These are phyloP conservation scores for Codiaeum variegatum DNA, from an alignment of 441 rosid genomes.

Conservation along the genomic window DNA sequence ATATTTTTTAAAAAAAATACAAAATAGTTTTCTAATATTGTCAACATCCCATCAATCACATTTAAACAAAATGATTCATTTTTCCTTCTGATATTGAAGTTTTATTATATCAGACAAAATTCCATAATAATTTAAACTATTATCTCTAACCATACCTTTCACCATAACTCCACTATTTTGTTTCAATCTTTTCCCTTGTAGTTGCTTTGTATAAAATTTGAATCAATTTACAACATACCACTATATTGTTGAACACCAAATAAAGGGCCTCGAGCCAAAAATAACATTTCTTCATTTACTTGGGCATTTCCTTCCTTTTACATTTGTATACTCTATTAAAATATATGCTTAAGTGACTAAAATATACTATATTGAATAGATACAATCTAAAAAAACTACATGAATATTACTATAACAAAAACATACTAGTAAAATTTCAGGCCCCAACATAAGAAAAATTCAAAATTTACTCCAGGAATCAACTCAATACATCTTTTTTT, in stretches of 20 bases:
- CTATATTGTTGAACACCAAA: background rate
- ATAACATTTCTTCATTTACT: background rate
- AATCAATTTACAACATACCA: background rate
- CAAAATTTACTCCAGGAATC: background rate
- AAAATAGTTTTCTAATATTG: background rate
- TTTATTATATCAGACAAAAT: background rate
- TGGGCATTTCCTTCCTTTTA: background rate
- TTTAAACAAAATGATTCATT: background rate
- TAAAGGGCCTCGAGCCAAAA: background rate
- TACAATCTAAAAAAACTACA: too few relatives aligned
- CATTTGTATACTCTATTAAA: background rate
- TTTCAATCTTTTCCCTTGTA: background rate
- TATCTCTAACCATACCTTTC: background rate
- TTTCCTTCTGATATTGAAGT: background rate
- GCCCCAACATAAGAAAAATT: background rate
- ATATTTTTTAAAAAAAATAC: too few relatives aligned
- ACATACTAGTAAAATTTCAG: background rate
- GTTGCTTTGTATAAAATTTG: background rate
- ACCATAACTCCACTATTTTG: background rate
- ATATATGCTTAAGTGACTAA: background rate
- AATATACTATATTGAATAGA: too few relatives aligned
- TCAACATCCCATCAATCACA: background rate
- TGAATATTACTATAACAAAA: background rate
- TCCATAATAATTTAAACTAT: background rate
- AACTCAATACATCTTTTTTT: background rate